Percentiles rank a stretch among this genome's conserved stretches.
These are phyloP conservation scores for Aspergillus fructus DNA, from an alignment of 2,329 filamentous ascomycete species.

Conservation along the genomic window DNA sequence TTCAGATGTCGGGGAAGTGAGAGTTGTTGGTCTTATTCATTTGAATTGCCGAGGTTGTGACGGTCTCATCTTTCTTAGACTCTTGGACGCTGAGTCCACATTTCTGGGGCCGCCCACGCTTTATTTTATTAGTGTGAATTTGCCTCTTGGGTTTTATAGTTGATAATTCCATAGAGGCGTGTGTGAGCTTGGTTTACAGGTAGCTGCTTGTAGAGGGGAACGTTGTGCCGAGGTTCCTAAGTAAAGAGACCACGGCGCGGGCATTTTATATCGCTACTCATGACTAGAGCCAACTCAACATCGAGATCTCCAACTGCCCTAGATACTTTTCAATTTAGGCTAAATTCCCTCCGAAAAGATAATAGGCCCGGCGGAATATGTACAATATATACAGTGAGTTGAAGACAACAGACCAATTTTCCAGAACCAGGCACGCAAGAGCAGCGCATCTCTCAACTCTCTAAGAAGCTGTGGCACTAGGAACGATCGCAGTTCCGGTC, in stretches of 20 bases:
- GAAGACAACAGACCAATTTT: neutral
- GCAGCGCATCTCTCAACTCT: neutral
- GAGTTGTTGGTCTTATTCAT: neutral
- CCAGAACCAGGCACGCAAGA: neutral
- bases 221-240: too few relatives aligned
- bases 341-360: neutral
- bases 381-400: neutral
- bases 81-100: neutral
- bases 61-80: neutral
- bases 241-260: too few relatives aligned
- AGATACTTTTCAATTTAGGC: neutral
- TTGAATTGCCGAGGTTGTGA: neutral
- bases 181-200: too few relatives aligned
- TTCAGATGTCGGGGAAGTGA: neutral
- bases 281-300: too few relatives aligned
- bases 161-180: neutral
- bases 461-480: neutral
- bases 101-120: neutral
- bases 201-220: too few relatives aligned
- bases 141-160: neutral
- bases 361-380: neutral
- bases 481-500: slow-evolving; percentile 11
- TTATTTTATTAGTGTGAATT: neutral
- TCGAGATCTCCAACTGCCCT: neutral
- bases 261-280: too few relatives aligned